phyloP scores from a whole-genome alignment of 495 filamentous ascomycete genomes.

The Aspergillus baeticus region DNA sequence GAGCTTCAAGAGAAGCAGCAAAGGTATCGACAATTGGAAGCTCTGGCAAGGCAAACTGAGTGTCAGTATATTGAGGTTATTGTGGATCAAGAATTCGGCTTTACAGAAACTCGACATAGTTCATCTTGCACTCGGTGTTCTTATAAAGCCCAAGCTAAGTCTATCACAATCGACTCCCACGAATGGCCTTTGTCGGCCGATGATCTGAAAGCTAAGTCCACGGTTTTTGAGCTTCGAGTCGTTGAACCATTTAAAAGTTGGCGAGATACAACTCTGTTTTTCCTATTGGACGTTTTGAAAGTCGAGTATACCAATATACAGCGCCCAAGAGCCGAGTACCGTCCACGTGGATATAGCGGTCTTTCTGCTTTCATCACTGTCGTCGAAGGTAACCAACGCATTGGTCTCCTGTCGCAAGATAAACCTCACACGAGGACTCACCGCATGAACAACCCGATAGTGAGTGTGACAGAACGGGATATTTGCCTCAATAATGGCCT shows the following conservation, averaged over 20 bases:
- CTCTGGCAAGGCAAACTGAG: conserved; percentile 7
- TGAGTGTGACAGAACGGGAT: conserved; percentile 17
- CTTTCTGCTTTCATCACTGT: conserved; percentile 10
- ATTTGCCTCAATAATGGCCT: conserved; percentile 49
- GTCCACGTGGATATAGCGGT: conserved; percentile 9
- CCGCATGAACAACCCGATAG: conserved; percentile 14
- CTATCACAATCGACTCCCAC: conserved; percentile 49
- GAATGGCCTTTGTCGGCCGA: conserved; percentile 61
- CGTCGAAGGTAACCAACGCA: background rate
- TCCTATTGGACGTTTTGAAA: conserved; percentile 42
- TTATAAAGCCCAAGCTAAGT: conserved; percentile 21
- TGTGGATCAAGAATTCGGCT: conserved; percentile 4
- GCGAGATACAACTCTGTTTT: conserved; percentile 49
- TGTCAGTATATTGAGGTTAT: conserved; percentile 29
- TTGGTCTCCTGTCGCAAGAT: conserved; percentile 26
- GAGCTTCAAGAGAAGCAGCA: conserved; percentile 39
- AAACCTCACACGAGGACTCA: conserved; percentile 31
- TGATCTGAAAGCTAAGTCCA: conserved; percentile 34
- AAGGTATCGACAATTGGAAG: conserved; percentile 34
- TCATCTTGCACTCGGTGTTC: conserved; percentile 30
- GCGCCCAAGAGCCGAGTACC: conserved; percentile 17
- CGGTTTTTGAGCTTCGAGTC: conserved; percentile 57
- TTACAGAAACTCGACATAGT: conserved; percentile 20
- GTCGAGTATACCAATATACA: conserved; percentile 5
- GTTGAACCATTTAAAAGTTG: conserved; percentile 48